Evolutionary conservation across 176 grass and related monocot species (phyloP).

Genomic region (Avena insularis): DNA sequence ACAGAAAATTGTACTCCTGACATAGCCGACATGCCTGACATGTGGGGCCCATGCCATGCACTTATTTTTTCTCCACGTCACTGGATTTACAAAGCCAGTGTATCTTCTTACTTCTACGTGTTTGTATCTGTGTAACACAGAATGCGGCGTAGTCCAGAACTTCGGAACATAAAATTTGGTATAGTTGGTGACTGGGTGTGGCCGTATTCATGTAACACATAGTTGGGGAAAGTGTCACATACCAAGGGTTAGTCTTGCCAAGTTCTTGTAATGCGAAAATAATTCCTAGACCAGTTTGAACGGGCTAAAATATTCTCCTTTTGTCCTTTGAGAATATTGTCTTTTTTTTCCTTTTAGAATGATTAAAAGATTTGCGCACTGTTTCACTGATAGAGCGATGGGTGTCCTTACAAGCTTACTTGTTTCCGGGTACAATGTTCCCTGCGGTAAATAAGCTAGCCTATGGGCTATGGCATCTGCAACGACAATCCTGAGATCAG

Average conservation of each 20-base stretch:
- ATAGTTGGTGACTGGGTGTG: neutral
- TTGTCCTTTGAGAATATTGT: neutral
- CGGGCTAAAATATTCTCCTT: neutral
- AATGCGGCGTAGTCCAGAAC: neutral
- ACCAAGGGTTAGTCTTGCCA: neutral
- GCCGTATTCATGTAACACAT: neutral
- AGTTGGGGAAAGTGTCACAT: neutral
- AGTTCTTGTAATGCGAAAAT: neutral
- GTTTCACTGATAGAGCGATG: neutral
- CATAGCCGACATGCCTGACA: neutral
- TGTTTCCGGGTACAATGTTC: neutral
- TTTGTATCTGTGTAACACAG: neutral
- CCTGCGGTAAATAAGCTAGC: neutral
- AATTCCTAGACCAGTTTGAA: neutral
- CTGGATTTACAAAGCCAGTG: neutral
- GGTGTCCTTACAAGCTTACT: neutral
- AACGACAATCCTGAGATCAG: neutral
- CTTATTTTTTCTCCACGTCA: neutral
- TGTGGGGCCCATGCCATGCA: neutral
- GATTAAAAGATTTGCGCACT: neutral
- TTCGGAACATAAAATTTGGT: neutral
- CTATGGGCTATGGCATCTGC: neutral
- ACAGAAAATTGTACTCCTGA: neutral
- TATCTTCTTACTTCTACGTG: neutral
- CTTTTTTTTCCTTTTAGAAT: neutral